Evolutionary conservation across 1,284 basidiomycete genomes (phyloP).

Genomic region (Hymenochaete sp.): DNA sequence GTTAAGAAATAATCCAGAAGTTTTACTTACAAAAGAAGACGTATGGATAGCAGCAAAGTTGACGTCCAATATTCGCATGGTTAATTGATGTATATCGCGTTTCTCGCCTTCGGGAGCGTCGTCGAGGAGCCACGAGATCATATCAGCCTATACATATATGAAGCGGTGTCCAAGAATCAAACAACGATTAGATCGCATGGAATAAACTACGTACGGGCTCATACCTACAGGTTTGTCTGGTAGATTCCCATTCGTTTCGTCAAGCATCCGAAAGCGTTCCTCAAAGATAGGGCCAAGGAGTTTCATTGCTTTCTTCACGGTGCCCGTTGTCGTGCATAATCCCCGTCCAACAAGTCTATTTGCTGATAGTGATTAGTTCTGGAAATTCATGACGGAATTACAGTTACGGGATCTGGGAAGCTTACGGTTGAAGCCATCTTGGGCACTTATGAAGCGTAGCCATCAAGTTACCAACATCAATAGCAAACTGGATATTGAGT

Average conservation of each 20-base stretch:
- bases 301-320: constrained; percentile 21
- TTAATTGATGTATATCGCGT: constrained; percentile 13
- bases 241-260: constrained; percentile 22
- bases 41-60: constrained; percentile 34
- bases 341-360: constrained; percentile 6
- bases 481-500: neutral
- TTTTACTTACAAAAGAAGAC: constrained; percentile 27
- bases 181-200: neutral
- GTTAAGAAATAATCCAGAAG: no score
- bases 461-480: constrained; percentile 13
- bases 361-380: neutral
- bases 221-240: constrained; percentile 20
- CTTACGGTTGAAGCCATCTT: constrained; percentile 23
- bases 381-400: neutral
- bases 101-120: constrained; percentile 12
- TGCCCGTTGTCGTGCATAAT: neutral
- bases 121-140: constrained; percentile 15
- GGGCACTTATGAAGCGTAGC: constrained; percentile 30
- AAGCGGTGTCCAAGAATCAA: constrained; percentile 28
- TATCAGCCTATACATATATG: constrained; percentile 18
- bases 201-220: neutral
- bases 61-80: constrained; percentile 21
- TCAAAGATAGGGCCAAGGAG: constrained; percentile 22
- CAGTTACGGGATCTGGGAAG: neutral
- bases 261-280: constrained; percentile 20